A percentile compares a stretch with the other conserved stretches of the same genome.
These are phyloP conservation scores for Leptodermis oblonga DNA, from an alignment of 257 asterid species.

Conservation along the genomic window DNA sequence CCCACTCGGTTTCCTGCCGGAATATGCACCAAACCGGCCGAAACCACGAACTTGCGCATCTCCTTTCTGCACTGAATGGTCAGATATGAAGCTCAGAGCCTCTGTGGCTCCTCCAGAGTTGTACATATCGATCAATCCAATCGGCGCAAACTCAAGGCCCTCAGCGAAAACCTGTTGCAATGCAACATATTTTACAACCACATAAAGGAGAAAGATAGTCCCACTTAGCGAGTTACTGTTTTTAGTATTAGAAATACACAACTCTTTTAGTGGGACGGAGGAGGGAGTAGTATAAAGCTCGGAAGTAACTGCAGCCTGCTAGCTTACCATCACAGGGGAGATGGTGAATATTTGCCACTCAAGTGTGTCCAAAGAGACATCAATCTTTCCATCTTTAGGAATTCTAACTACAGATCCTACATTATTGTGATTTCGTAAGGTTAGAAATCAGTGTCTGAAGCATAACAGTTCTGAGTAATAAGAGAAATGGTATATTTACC, in stretches of 20 bases:
- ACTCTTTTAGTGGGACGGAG: too few relatives aligned
- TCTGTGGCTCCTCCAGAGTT: conserved; percentile 52
- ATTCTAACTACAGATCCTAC: conserved; percentile 37
- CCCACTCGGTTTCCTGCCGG: conserved; percentile 44
- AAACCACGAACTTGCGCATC: conserved; percentile 42
- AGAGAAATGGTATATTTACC: conserved; percentile 26
- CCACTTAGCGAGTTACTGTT: too few relatives aligned
- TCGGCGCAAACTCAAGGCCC: conserved; percentile 33
- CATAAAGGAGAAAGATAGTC: too few relatives aligned
- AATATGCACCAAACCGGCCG: conserved; percentile 69
- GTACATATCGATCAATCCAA: conserved; percentile 49
- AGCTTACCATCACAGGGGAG: conserved; percentile 46
- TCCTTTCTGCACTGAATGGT: conserved; percentile 16
- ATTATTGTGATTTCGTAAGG: neutral
- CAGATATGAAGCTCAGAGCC: conserved; percentile 11
- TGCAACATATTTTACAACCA: neutral
- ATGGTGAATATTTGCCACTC: conserved; percentile 54
- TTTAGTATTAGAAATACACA: too few relatives aligned
- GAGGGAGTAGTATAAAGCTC: too few relatives aligned
- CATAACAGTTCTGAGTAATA: neutral
- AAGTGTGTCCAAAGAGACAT: conserved; percentile 33
- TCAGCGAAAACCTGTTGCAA: conserved; percentile 25
- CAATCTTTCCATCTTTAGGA: conserved; percentile 23
- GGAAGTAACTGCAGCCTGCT: neutral
- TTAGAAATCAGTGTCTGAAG: neutral